Conservation (phyloP, 495 filamentous ascomycete genomes). For the Halenospora varia region DNA sequence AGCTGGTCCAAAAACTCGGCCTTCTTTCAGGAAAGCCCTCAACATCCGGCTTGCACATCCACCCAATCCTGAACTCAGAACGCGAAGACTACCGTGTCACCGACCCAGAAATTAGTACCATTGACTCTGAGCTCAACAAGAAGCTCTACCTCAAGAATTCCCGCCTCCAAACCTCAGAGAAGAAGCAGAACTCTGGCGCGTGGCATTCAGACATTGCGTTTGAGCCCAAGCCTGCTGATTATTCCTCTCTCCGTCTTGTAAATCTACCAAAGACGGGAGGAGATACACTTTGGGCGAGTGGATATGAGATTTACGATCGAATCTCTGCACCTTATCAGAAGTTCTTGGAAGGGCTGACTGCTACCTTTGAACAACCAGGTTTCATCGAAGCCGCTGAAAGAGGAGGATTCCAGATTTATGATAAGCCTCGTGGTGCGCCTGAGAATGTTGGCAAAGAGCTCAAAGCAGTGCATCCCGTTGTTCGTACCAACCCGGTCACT, state of each 20-base stretch:
- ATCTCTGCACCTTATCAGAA: slow-evolving; percentile 58
- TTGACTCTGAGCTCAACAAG: slow-evolving; percentile 56
- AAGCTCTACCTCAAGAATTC: slow-evolving; percentile 45
- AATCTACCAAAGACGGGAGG: slow-evolving; percentile 70
- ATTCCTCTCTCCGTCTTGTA: slow-evolving; percentile 55
- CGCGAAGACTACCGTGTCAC: slow-evolving; percentile 51
- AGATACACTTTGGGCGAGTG: slow-evolving; percentile 68
- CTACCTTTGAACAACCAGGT: slow-evolving; percentile 56
- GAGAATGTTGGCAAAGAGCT: slow-evolving; percentile 63
- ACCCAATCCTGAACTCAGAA: slow-evolving; percentile 61
- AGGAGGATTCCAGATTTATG: slow-evolving; percentile 53
- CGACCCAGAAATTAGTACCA: slow-evolving; percentile 72
- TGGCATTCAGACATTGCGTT: slow-evolving; percentile 72
- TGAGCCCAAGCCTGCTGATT: slow-evolving; percentile 63
- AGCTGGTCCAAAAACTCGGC: slow-evolving; percentile 61
- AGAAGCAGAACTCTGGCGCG: slow-evolving; percentile 38
- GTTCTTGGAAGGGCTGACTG: slow-evolving; percentile 67
- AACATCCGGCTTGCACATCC: slow-evolving; percentile 67
- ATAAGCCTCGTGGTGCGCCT: slow-evolving; percentile 55
- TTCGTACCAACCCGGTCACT: slow-evolving; percentile 80
- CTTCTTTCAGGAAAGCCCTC: slow-evolving; percentile 61
- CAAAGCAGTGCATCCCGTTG: slow-evolving; percentile 62
- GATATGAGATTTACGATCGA: slow-evolving; percentile 77
- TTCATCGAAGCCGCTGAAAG: slow-evolving; percentile 55
- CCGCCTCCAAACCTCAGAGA: slow-evolving; percentile 22